Evolutionary conservation across 2,329 filamentous ascomycete species (phyloP).

Genomic region (Phyllosticta citriasiana): DNA sequence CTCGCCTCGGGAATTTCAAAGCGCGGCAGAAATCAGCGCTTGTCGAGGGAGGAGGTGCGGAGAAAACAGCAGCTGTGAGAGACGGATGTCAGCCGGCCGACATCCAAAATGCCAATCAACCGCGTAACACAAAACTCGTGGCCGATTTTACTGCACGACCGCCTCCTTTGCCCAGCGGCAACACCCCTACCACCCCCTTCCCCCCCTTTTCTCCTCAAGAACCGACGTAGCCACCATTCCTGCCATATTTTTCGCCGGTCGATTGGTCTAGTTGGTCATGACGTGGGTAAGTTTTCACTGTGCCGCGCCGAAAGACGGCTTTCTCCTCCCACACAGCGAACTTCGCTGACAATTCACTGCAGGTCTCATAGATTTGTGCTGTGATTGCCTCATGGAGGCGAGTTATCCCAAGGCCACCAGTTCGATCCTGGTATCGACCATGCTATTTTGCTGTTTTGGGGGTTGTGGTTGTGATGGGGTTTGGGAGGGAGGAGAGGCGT

Average conservation of each 20-base stretch:
- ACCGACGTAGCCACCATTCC: background rate
- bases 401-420: slow-evolving; percentile 15
- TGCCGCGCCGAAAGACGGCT: background rate
- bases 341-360: background rate
- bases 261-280: slow-evolving; percentile 15
- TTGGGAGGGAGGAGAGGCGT: background rate
- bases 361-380: slow-evolving; percentile 13
- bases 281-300: slow-evolving; percentile 6
- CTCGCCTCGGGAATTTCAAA: too few species aligned
- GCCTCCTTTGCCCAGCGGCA: background rate
- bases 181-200: background rate
- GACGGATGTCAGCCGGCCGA: too few species aligned
- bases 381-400: slow-evolving; percentile 9
- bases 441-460: slow-evolving; percentile 6
- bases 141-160: too few species aligned
- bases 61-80: too few species aligned
- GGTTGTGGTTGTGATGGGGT: background rate
- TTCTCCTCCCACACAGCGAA: too few species aligned
- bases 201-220: background rate
- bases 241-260: slow-evolving; percentile 3
- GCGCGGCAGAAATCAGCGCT: too few species aligned
- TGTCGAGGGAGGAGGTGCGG: too few species aligned
- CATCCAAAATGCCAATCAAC: too few species aligned
- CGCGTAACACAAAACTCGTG: too few species aligned
- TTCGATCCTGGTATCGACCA: slow-evolving; percentile 15